Evolutionary conservation across 1,284 basidiomycete species (phyloP).

Genomic region (Papiliotrema laurentii): DNA sequence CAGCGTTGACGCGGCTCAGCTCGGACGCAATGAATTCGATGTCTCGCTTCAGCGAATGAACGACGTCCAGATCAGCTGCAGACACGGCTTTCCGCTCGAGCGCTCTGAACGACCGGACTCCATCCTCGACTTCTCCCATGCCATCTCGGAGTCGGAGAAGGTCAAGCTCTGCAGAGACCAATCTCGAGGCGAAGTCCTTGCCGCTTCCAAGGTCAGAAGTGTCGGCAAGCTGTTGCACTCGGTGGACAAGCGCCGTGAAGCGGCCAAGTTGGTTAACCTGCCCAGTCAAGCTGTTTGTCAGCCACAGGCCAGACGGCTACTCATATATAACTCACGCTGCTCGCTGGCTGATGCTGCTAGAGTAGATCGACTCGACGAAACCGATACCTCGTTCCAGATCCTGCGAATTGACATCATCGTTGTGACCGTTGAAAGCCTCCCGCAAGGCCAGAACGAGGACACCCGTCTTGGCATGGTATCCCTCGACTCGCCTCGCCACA

Average conservation of each 20-base stretch:
- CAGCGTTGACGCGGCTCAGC: conserved; percentile 14
- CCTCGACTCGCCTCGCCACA: conserved; percentile 50
- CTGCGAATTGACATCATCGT: conserved; percentile 73
- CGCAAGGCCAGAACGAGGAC: conserved; percentile 67
- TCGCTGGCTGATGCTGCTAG: conserved; percentile 56
- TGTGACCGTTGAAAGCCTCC: conserved; percentile 63
- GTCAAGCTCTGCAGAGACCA: conserved; percentile 18
- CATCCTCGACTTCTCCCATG: conserved; percentile 29
- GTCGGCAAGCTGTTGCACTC: conserved; percentile 20
- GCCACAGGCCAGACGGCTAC: too few relatives aligned
- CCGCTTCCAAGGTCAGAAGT: conserved; percentile 21
- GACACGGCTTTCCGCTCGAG: conserved; percentile 22
- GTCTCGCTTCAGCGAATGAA: conserved; percentile 29
- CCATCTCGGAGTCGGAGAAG: conserved; percentile 23
- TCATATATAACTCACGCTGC: conserved; percentile 44
- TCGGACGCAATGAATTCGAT: conserved; percentile 16
- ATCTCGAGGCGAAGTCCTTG: conserved; percentile 6
- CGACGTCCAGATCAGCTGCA: conserved; percentile 16
- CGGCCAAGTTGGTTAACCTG: conserved; percentile 9
- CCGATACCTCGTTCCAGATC: conserved; percentile 77
- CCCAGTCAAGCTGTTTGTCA: not conserved
- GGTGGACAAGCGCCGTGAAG: conserved; percentile 6
- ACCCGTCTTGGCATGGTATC: conserved; percentile 68
- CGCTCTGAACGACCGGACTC: conserved; percentile 31
- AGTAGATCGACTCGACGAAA: conserved; percentile 73